Conservation (phyloP, 1,284 basidiomycete species). For the Sparassis latifolia region DNA sequence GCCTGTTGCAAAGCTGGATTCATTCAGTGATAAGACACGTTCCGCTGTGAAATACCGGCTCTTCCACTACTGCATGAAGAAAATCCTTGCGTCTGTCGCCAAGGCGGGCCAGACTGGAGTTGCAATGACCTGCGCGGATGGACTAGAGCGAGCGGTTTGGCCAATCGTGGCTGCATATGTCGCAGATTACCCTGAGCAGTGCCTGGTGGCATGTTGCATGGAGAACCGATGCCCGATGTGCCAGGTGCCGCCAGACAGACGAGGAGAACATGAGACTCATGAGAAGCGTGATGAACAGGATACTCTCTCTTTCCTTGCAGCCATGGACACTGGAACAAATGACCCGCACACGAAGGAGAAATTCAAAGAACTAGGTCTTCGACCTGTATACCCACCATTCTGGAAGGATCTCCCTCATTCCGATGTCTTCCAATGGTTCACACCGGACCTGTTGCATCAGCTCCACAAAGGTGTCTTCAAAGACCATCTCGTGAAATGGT, state of each 20-base stretch:
- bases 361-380: background rate
- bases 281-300: background rate
- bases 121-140: constrained; percentile 14
- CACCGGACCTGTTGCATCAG: constrained; percentile 23
- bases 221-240: constrained; percentile 1
- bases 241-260: background rate
- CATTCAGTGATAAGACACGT: constrained; percentile 17
- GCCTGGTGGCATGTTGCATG: constrained; percentile 9
- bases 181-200: constrained; percentile 22
- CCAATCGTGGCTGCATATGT: constrained; percentile 18
- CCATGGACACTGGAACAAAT: background rate
- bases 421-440: constrained; percentile 30
- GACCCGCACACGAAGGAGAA: background rate
- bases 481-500: constrained; percentile 26
- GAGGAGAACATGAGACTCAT: background rate
- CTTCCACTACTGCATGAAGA: constrained; percentile 19
- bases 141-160: constrained; percentile 9
- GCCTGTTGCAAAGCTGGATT: constrained; percentile 24
- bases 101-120: no score
- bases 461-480: constrained; percentile 23
- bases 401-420: constrained; percentile 28
- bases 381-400: constrained; percentile 24
- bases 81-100: constrained; percentile 10
- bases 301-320: background rate
- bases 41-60: constrained; percentile 4